Conservation (phyloP, 208 protist genomes). For the Crithidia acanthocephali region DNA sequence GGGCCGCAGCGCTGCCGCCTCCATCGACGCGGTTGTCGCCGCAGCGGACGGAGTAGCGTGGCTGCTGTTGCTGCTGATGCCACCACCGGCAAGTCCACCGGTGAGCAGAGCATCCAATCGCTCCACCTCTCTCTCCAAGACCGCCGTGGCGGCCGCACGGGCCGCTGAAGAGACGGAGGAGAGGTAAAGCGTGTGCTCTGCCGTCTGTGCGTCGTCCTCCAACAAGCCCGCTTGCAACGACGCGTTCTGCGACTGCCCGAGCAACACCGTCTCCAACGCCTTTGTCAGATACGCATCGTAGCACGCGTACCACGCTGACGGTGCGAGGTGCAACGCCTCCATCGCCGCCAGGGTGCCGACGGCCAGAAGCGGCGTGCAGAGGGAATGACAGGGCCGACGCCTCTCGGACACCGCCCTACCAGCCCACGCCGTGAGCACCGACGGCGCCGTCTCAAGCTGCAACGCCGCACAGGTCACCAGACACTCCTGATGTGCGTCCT, state of each 20-base stretch:
- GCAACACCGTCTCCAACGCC: constrained; percentile 14
- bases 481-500: constrained; percentile 29
- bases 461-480: constrained; percentile 28
- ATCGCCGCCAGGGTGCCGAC: constrained; percentile 52
- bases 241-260: background rate
- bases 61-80: background rate
- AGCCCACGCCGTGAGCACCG: constrained; percentile 18
- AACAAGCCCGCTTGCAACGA: constrained; percentile 12
- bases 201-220: constrained; percentile 34
- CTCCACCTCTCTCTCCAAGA: constrained; percentile 45
- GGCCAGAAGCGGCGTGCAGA: constrained; percentile 47
- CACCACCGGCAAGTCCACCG: background rate
- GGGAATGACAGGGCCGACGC: constrained; percentile 27
- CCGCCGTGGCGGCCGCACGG: constrained; percentile 24
- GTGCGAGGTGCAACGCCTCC: constrained; percentile 29
- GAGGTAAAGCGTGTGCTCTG: constrained; percentile 37
- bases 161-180: constrained; percentile 9
- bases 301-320: constrained; percentile 19
- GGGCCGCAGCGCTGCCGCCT: background rate
- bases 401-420: background rate
- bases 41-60: background rate
- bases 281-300: constrained; percentile 27
- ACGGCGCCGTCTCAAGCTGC: background rate
- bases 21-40: background rate
- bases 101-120: constrained; percentile 32